Percentiles rank a stretch among this genome's conserved stretches.
phyloP scores from a whole-genome alignment of 106 monocot species.

The Chionographis japonica region DNA sequence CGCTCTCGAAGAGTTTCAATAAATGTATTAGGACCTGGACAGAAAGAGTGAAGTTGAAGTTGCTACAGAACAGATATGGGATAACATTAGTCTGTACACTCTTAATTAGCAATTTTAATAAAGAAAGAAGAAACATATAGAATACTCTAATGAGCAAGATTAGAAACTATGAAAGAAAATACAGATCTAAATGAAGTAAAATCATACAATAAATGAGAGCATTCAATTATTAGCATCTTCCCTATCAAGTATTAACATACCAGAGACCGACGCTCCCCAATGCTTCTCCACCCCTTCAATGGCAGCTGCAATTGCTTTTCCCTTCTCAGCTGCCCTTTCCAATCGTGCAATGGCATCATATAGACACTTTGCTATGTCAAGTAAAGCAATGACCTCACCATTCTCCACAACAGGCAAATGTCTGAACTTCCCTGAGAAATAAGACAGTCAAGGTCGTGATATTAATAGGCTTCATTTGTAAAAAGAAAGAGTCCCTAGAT shows the following conservation, averaged over 20 bases:
- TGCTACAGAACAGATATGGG: background rate
- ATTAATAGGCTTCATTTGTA: background rate
- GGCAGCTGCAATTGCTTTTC: conserved; percentile 89
- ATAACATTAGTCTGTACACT: background rate
- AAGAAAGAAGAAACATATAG: background rate
- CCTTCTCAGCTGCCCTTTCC: conserved; percentile 92
- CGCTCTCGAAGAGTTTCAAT: conserved; percentile 68
- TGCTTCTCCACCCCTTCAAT: conserved; percentile 88
- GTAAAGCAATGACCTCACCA: conserved; percentile 86
- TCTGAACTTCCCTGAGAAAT: conserved; percentile 76
- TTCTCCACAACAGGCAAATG: conserved; percentile 90
- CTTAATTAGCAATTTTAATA: background rate
- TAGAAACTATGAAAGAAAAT: too few relatives aligned
- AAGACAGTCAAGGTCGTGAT: background rate
- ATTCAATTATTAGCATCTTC: background rate
- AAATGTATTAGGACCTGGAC: conserved; percentile 69
- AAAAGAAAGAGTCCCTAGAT: background rate
- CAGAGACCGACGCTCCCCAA: conserved; percentile 69
- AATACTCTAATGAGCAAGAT: too few relatives aligned
- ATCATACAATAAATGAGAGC: background rate
- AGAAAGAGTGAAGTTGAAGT: background rate
- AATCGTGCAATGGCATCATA: conserved; percentile 94
- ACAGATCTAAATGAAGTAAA: background rate
- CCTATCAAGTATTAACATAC: conserved; percentile 25
- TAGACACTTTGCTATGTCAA: conserved; percentile 91